A percentile compares a stretch with the other conserved stretches of the same genome.
Conservation (phyloP, 192 early-diverging fungal species). For the Podila verticillata region DNA sequence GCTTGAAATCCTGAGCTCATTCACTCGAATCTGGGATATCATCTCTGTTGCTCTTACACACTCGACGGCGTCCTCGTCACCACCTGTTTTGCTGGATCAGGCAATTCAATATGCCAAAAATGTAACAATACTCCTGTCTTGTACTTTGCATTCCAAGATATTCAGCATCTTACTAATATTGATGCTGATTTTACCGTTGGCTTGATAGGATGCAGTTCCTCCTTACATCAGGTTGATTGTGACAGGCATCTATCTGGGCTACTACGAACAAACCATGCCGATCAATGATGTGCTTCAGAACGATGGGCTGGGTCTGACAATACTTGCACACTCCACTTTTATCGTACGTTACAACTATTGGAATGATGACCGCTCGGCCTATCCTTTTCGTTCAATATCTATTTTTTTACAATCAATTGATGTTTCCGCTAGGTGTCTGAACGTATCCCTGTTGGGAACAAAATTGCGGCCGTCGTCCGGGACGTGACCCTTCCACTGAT, state of each 20-base stretch:
- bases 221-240: constrained; percentile 6
- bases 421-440: background rate
- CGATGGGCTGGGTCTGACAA: background rate
- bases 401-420: too few species aligned
- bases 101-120: background rate
- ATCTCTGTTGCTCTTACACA: constrained; percentile 1
- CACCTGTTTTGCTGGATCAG: background rate
- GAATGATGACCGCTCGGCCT: too few species aligned
- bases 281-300: background rate
- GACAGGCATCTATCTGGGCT: background rate
- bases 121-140: background rate
- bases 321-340: background rate
- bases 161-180: too few species aligned
- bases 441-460: constrained; percentile 1
- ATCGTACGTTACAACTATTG: constrained; percentile 4
- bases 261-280: background rate
- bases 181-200: too few species aligned
- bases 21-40: constrained; percentile 9
- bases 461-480: background rate
- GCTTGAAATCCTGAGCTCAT: background rate
- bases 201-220: background rate
- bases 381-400: too few species aligned
- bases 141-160: background rate
- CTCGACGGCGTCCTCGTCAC: background rate
- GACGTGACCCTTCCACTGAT: background rate